Evolutionary conservation across 176 grass and related monocot genomes (phyloP).

Genomic region (Phoenix dactylifera): DNA sequence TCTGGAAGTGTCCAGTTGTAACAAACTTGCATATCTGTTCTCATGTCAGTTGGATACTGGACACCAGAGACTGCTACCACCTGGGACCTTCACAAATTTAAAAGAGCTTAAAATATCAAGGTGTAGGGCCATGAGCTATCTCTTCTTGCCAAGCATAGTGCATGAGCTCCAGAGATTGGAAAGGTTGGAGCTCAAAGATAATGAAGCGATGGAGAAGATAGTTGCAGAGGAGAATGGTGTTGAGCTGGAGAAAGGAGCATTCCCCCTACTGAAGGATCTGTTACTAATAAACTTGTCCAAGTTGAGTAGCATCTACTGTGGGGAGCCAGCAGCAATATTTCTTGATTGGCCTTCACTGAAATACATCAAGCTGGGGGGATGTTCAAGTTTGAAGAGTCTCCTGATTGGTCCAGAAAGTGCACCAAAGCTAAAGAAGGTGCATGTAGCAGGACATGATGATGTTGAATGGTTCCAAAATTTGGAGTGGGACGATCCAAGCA

Average conservation of each 20-base stretch:
- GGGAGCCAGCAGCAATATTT: background rate
- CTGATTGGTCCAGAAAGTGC: conserved; percentile 14
- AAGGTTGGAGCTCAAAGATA: conserved; percentile 6
- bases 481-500: conserved; percentile 1
- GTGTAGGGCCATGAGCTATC: background rate
- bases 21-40: background rate
- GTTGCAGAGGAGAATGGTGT: conserved; percentile 4
- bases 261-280: conserved; percentile 13
- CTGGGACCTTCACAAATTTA: conserved; percentile 4
- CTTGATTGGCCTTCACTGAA: conserved; percentile 17
- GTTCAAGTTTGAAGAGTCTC: background rate
- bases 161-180: conserved; percentile 4
- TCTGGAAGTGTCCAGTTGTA: background rate
- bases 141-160: conserved; percentile 15
- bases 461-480: conserved; percentile 7
- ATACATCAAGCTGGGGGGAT: conserved; percentile 3
- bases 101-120: conserved; percentile 1
- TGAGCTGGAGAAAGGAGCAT: conserved; percentile 3
- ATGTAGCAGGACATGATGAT: background rate
- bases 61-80: background rate
- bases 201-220: conserved; percentile 2
- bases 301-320: conserved; percentile 16
- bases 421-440: conserved; percentile 10
- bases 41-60: background rate
- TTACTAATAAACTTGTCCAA: conserved; percentile 8